Base-by-base conservation (phyloP, 768 basidiomycete genomes). In the Podaxis rugospora region DNA sequence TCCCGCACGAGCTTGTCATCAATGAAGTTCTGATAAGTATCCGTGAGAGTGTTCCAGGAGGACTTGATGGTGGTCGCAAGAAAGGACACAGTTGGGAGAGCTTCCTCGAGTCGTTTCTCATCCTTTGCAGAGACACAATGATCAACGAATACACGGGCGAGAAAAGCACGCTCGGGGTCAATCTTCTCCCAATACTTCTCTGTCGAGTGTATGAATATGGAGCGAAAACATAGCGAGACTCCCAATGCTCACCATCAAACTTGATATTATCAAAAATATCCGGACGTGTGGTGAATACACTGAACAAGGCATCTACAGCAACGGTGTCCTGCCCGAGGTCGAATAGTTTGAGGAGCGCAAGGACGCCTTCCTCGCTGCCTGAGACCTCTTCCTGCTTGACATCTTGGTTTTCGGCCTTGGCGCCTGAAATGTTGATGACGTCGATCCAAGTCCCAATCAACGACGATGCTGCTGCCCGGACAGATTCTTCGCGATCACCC, bases 91-190 rank as follows among this genome's bases (percentile, higher is more conserved):
- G 92, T 93, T 1, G 96, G 96, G 4, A 98, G 80, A 13, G 81
- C 76, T 1, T 78, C 73, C 66, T 93, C 90, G 2, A 95, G 75
- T 36, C 85, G 83, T 2, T 73, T 73, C 5, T 86, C 80, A 54
- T 91, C 83, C 49, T 86, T 80, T 1, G 76, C 84, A 16, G 75
- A 75, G 13, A 81, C 78, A 66, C 92, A 95, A 68, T 92, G 83
- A 35, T 93, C 87, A 3, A 90, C 85, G 69, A 89, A 95, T 9
- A 92, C 89, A 5, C 95, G 86, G 0, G 84, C 89, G 16, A 98
- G 81, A 69, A 95, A 91, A 0, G 88, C 87, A 46, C 80, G 86
- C 67, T 93, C 90, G 0, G 92, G 86, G 0, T 86, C 88, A 18
- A 95, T 71, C 0, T 74, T 63, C 0, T 70, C 69, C 91, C 93